A percentile compares a stretch with the other conserved stretches of the same genome.
These are phyloP conservation scores for Thuja plicata DNA, from an alignment of 83 land plant species.

Conservation along the genomic window DNA sequence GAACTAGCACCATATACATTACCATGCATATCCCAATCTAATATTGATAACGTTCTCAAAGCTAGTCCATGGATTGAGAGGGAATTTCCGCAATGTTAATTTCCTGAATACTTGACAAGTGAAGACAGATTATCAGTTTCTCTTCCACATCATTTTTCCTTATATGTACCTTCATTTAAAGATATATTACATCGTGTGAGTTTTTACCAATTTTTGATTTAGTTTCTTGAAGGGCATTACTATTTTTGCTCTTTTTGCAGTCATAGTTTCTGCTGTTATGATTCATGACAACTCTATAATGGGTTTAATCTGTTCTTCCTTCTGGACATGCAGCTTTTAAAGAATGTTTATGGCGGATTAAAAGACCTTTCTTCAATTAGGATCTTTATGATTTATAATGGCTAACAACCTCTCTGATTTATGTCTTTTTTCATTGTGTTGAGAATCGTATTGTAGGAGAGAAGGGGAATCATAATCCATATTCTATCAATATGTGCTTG, in stretches of 20 bases:
- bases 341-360: neutral
- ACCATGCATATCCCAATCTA: neutral
- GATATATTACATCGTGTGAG: neutral
- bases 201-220: neutral
- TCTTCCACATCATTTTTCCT: neutral
- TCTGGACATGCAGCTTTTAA: neutral
- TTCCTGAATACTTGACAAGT: neutral
- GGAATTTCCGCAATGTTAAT: neutral
- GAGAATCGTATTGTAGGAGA: neutral
- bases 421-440: neutral
- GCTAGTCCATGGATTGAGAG: neutral
- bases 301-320: no score
- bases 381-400: neutral
- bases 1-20: neutral
- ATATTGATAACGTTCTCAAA: neutral
- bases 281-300: neutral
- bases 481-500: no score
- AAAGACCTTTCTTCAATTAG: neutral
- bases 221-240: neutral
- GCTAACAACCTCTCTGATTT: neutral
- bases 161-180: neutral
- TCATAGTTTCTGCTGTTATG: neutral
- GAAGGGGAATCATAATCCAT: neutral
- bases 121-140: neutral
- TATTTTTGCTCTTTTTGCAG: neutral